Percentiles rank a stretch among this genome's conserved stretches.
Evolutionary conservation across 2,329 filamentous ascomycete species (phyloP).

Genomic region (Pyrenochaeta sp.): DNA sequence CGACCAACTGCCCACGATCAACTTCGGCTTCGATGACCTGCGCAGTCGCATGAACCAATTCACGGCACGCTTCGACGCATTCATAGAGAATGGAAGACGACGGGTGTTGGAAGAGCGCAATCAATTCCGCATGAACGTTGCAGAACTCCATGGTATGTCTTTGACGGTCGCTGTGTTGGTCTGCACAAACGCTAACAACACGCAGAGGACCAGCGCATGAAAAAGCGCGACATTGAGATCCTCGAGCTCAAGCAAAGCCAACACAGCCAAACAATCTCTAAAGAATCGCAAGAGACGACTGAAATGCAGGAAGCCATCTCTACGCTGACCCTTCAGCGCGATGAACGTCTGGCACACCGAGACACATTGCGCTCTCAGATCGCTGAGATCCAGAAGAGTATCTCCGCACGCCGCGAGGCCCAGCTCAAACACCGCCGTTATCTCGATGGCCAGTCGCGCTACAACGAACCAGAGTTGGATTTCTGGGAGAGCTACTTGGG

Average conservation of each 20-base stretch:
- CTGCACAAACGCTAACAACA: conserved; percentile 8
- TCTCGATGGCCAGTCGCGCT: conserved; percentile 82
- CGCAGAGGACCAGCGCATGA: conserved; percentile 89
- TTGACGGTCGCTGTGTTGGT: neutral
- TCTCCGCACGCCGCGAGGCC: conserved; percentile 74
- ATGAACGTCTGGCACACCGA: conserved; percentile 63
- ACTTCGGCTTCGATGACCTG: conserved; percentile 95
- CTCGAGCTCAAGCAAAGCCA: conserved; percentile 74
- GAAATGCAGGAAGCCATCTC: conserved; percentile 70
- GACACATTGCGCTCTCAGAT: conserved; percentile 66
- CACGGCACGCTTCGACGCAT: conserved; percentile 87
- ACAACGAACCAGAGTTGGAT: conserved; percentile 91
- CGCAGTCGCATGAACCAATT: conserved; percentile 96
- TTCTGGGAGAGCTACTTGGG: conserved; percentile 96
- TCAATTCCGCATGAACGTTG: conserved; percentile 88
- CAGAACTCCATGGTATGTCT: conserved; percentile 82
- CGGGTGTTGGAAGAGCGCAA: conserved; percentile 92
- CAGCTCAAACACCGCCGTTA: conserved; percentile 76
- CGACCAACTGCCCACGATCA: conserved; percentile 83
- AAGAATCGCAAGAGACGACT: conserved; percentile 76
- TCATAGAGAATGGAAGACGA: conserved; percentile 91
- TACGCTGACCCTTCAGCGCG: conserved; percentile 64
- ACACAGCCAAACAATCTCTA: conserved; percentile 77
- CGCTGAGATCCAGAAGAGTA: conserved; percentile 72
- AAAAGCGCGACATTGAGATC: conserved; percentile 87